Conservation (phyloP, 2,329 filamentous ascomycete species). For the Akanthomyces dipterigenus region DNA sequence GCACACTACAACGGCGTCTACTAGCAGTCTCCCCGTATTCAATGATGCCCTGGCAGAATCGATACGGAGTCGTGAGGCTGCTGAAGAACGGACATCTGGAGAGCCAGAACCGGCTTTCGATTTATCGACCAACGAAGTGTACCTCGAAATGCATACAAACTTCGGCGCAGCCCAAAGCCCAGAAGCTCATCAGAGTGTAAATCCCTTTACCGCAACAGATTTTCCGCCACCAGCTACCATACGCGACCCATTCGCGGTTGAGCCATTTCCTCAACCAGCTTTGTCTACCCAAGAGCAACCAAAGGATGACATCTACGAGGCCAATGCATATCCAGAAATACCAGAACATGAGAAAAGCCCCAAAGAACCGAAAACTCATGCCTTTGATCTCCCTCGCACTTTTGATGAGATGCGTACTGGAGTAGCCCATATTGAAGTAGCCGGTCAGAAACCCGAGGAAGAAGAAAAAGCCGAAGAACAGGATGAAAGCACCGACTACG, state of each 20-base stretch:
- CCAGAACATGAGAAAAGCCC: not conserved
- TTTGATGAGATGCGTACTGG: not conserved
- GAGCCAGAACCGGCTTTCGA: constrained; percentile 1
- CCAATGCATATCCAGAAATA: not conserved
- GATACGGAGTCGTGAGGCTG: not conserved
- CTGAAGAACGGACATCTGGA: not conserved
- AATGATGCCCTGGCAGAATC: constrained; percentile 7
- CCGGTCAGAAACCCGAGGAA: not conserved
- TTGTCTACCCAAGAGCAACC: not conserved
- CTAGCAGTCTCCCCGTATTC: constrained; percentile 9
- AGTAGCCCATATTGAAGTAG: not conserved
- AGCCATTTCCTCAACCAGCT: not conserved
- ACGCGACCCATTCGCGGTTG: constrained; percentile 1
- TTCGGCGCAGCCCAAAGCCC: not conserved
- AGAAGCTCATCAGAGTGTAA: not conserved
- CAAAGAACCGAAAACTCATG: not conserved
- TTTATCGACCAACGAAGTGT: not conserved
- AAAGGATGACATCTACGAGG: constrained; percentile 12
- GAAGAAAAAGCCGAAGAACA: constrained; percentile 12
- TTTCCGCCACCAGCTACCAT: not conserved
- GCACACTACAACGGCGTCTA: constrained; percentile 6
- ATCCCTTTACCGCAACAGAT: not conserved
- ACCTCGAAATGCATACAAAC: not conserved
- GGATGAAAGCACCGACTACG: constrained; percentile 16
- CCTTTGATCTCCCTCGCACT: not conserved